Evolutionary conservation across 2,329 filamentous ascomycete species (phyloP).

Genomic region (Davidsoniella eucalypti): DNA sequence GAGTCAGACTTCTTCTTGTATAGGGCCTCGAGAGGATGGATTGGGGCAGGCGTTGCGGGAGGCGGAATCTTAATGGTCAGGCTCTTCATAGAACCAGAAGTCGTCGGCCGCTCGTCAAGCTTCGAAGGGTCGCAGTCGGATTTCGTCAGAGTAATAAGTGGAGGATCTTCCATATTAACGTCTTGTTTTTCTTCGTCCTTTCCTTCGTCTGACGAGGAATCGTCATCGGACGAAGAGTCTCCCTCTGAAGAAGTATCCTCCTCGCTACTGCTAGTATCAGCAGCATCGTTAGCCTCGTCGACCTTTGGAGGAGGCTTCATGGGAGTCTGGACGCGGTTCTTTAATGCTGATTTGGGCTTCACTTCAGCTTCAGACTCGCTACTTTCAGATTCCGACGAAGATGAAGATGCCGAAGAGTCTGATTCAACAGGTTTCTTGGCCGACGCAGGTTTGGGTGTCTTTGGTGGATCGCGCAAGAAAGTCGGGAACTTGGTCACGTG

Average conservation of each 20-base stretch:
- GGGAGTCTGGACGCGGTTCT: constrained; percentile 14
- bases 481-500: constrained; percentile 69
- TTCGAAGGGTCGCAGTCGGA: constrained; percentile 8
- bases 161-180: neutral
- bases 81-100: constrained; percentile 32
- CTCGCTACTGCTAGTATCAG: constrained; percentile 15
- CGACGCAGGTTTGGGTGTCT: constrained; percentile 14
- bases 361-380: constrained; percentile 4
- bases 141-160: neutral
- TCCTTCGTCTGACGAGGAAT: constrained; percentile 14
- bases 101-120: constrained; percentile 23
- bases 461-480: constrained; percentile 47
- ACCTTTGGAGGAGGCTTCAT: constrained; percentile 11
- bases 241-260: constrained; percentile 16
- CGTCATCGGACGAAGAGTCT: neutral
- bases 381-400: constrained; percentile 4
- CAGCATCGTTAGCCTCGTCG: neutral
- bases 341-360: constrained; percentile 11
- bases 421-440: constrained; percentile 14
- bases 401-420: constrained; percentile 13
- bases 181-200: constrained; percentile 14
- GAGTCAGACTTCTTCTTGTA: constrained; percentile 50
- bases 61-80: constrained; percentile 40
- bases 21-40: constrained; percentile 81
- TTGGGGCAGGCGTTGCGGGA: constrained; percentile 29